Percentiles rank a stretch among this genome's conserved stretches.
Evolutionary conservation across 768 basidiomycete species (phyloP).

Genomic region (Paxillus involutus): DNA sequence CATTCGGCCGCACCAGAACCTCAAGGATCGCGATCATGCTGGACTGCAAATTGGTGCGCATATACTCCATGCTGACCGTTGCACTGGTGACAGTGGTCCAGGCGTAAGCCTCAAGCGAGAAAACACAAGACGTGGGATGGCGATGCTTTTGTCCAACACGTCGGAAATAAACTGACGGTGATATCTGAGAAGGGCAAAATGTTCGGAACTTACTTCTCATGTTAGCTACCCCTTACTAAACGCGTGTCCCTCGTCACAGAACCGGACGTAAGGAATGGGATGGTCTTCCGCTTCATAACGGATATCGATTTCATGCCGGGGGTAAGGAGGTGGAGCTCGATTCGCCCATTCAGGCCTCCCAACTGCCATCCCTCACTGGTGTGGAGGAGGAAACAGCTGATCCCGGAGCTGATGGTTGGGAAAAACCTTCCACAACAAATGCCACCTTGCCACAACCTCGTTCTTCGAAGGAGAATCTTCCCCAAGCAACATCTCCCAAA

Average conservation of each 20-base stretch:
- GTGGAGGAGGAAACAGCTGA: slow-evolving; percentile 28
- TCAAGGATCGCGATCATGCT: slow-evolving; percentile 38
- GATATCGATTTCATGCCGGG: slow-evolving; percentile 45
- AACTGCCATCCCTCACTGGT: slow-evolving; percentile 48
- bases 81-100: slow-evolving; percentile 24
- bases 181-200: slow-evolving; percentile 70
- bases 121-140: slow-evolving; percentile 91
- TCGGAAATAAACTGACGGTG: slow-evolving; percentile 54
- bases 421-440: slow-evolving; percentile 14
- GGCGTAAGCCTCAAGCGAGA: slow-evolving; percentile 70
- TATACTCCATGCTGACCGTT: slow-evolving; percentile 2
- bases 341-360: slow-evolving; percentile 44
- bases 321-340: slow-evolving; percentile 67
- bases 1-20: slow-evolving; percentile 4
- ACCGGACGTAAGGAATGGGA: slow-evolving; percentile 66
- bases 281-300: slow-evolving; percentile 44
- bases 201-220: slow-evolving; percentile 35
- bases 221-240: slow-evolving; percentile 7
- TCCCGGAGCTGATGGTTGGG: slow-evolving; percentile 13
- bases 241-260: slow-evolving; percentile 32
- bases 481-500: slow-evolving; percentile 11
- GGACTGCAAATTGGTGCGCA: slow-evolving; percentile 70
- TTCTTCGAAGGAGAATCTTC: slow-evolving; percentile 21
- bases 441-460: slow-evolving; percentile 1
- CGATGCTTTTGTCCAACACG: slow-evolving; percentile 60